A percentile compares a stretch with the other conserved stretches of the same genome.
phyloP scores from a whole-genome alignment of 1,284 basidiomycete genomes.

The Xerocomus tenax region DNA sequence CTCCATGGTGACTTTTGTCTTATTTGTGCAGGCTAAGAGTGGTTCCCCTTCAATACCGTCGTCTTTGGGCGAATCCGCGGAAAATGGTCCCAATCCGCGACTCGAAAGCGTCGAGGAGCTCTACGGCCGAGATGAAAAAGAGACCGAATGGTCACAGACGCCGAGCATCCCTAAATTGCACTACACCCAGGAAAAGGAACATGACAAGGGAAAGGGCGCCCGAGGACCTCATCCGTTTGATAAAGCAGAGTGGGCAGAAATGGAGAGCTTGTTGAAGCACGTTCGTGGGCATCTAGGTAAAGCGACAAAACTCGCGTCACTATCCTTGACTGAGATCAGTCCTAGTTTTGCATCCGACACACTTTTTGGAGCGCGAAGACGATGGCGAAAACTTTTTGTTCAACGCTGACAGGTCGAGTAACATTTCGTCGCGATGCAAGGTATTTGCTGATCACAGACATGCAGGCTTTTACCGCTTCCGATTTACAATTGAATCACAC shows the following conservation, averaged over 20 bases:
- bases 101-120: conserved; percentile 20
- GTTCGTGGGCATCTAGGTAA: conserved; percentile 78
- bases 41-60: conserved; percentile 39
- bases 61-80: conserved; percentile 49
- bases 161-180: conserved; percentile 11
- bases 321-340: not conserved
- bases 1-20: not conserved
- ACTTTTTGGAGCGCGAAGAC: conserved; percentile 83
- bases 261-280: conserved; percentile 74
- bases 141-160: conserved; percentile 17
- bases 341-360: conserved; percentile 70
- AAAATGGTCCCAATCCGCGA: conserved; percentile 30
- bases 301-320: conserved; percentile 16
- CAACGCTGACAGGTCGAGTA: conserved; percentile 67
- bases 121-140: conserved; percentile 12
- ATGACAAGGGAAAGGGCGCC: conserved; percentile 25
- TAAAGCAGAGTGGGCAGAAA: conserved; percentile 76
- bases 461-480: conserved; percentile 45
- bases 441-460: conserved; percentile 2
- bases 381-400: conserved; percentile 84
- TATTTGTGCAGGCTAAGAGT: conserved; percentile 38
- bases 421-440: not conserved
- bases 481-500: conserved; percentile 40
- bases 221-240: conserved; percentile 65
- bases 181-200: conserved; percentile 21